phyloP scores from a whole-genome alignment of 2,329 filamentous ascomycete species.

The Scedosporium aurantiacum region DNA sequence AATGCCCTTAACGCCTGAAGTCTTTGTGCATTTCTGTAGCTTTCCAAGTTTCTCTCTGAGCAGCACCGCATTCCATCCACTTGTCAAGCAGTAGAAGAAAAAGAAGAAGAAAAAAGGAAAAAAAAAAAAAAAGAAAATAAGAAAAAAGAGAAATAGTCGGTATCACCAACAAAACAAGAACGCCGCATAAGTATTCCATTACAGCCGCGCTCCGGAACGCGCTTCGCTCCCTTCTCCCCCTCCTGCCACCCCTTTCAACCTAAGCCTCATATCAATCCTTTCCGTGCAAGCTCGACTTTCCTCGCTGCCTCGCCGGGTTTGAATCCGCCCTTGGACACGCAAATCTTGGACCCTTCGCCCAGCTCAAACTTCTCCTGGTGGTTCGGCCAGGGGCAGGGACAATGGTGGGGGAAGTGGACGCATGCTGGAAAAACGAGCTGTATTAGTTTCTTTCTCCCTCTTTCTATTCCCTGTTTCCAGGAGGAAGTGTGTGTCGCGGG shows the following conservation, averaged over 20 bases:
- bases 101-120: too few relatives aligned
- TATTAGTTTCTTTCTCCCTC: not conserved
- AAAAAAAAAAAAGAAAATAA: too few relatives aligned
- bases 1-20: too few relatives aligned
- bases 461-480: not conserved
- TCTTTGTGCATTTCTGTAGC: too few relatives aligned
- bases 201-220: not conserved
- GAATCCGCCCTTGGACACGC: slow-evolving; percentile 65
- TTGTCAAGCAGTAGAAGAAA: too few relatives aligned
- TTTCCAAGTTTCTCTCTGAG: too few relatives aligned
- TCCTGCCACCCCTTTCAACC: too few relatives aligned
- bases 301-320: slow-evolving; percentile 58
- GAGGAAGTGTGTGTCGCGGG: too few relatives aligned
- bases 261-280: slow-evolving; percentile 51
- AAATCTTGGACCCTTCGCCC: slow-evolving; percentile 61
- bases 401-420: slow-evolving; percentile 94
- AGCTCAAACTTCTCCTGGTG: slow-evolving; percentile 70
- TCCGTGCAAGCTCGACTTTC: slow-evolving; percentile 71
- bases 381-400: slow-evolving; percentile 73
- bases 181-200: not conserved
- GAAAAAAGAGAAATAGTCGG: not conserved
- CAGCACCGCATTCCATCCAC: too few relatives aligned
- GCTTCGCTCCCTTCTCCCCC: not conserved
- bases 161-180: not conserved
- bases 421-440: slow-evolving; percentile 46